Conservation (phyloP, 176 grass and related monocot species). For the Triticum urartu region DNA sequence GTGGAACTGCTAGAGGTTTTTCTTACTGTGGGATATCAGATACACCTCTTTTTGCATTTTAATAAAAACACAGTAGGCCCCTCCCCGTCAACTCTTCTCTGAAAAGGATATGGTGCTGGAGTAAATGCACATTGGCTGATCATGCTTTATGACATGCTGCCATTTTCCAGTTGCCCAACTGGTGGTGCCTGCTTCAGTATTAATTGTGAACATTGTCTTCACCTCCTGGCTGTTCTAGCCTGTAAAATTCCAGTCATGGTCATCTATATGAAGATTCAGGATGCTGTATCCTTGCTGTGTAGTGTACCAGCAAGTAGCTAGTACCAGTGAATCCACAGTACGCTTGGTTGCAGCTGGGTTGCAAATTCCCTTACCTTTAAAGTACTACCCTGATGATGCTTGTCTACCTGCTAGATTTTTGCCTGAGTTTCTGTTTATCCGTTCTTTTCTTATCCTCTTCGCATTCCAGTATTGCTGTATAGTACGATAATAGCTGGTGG, state of each 20-base stretch:
- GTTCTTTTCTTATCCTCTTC: neutral
- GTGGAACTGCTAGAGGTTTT: neutral
- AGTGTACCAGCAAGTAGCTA: neutral
- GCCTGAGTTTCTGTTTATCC: neutral
- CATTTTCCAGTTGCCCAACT: constrained; percentile 16
- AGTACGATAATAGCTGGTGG: neutral
- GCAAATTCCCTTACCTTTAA: neutral
- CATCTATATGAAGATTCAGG: constrained; percentile 12
- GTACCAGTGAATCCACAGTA: neutral
- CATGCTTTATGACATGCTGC: neutral
- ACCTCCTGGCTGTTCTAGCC: neutral
- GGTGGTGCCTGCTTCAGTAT: constrained; percentile 5
- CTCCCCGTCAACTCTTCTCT: neutral
- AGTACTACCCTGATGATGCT: neutral
- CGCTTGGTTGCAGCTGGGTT: constrained; percentile 1
- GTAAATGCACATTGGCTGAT: neutral
- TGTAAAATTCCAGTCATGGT: constrained; percentile 14
- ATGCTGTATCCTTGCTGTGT: neutral
- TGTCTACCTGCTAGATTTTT: neutral
- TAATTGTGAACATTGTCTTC: neutral
- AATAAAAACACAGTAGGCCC: constrained; percentile 1
- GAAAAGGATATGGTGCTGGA: neutral
- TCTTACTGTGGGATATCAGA: neutral
- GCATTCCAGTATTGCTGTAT: neutral
- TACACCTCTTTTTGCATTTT: constrained; percentile 13